Base-by-base conservation (phyloP, 208 protist genomes). In the Herpetomonas muscarum region DNA sequence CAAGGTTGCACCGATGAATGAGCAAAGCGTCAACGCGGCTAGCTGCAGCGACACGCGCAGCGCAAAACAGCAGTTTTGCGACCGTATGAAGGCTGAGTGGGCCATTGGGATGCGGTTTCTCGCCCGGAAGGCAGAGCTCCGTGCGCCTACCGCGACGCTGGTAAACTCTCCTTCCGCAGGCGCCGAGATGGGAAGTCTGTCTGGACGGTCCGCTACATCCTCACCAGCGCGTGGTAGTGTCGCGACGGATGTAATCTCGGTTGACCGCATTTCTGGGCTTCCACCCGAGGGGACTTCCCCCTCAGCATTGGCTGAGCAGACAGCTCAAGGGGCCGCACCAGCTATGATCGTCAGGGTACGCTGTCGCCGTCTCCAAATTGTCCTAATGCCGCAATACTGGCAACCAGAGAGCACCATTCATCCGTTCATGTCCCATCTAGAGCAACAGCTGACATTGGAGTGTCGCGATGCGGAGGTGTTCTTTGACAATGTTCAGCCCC, bases 361-460 rank as follows among this genome's bases (percentile, higher is more conserved):
- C 15, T 52, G 55, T 22, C 45, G 45, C 17, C 15, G 17, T 1
- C 28, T 64, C 17, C n/a, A 46, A 13, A 6, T 70, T 5, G 42
- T 57, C 6, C 25, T 70, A 1, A 19, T 30, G 0, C 64, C 64
- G 13, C 26, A 46, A n/a, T 70, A 64, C 47, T 70, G 64, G 55
- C 9, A 9, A 7, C 3, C 22, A 36, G 9, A 60, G 22, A 25
- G 13, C 28, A n/a, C 12, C 19, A 48, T n/a, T 26, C 26, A 61
- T 12, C 22, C 59, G 39, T 49, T 76, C 25, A 44, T 70, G 24
- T 44, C 41, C n/a, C 70, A 70, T 49, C 21, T 70, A 19, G 28
- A 65, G 21, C 70, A 76, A 45, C 53, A 58, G 34, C 55, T 76
- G 4, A 36, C 58, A 6, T 21, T 61, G 7, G 45, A 70, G 26